Percentiles rank a stretch among this genome's conserved stretches.
These are phyloP conservation scores for Plasmodium gaboni DNA, from an alignment of 169 alveolate species.

Conservation along the genomic window DNA sequence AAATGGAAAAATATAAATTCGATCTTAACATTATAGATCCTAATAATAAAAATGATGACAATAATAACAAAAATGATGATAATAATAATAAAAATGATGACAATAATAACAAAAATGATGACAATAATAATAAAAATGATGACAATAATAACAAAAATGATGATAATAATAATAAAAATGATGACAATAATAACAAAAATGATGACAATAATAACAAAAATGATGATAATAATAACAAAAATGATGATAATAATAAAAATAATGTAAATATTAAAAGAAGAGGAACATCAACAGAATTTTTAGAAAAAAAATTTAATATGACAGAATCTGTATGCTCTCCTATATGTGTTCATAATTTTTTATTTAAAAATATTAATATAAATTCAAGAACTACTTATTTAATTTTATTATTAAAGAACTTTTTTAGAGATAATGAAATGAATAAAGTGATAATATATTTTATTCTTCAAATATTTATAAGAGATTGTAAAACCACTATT, in stretches of 20 bases:
- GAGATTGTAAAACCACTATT: slow-evolving; percentile 67
- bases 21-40: slow-evolving; percentile 14
- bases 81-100: no score
- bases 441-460: slow-evolving; percentile 51
- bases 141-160: no score
- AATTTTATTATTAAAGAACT: slow-evolving; percentile 42
- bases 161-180: no score
- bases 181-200: no score
- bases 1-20: slow-evolving; percentile 31
- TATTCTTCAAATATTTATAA: slow-evolving; percentile 37
- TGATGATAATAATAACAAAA: no score
- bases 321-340: slow-evolving; percentile 53
- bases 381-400: slow-evolving; percentile 67
- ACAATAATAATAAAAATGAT: no score
- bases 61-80: not conserved
- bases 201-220: no score
- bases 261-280: not conserved
- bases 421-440: slow-evolving; percentile 55
- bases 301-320: slow-evolving; percentile 29
- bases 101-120: no score
- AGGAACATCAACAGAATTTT: not conserved
- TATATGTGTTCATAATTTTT: slow-evolving; percentile 58
- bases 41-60: not conserved
- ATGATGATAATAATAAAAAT: not conserved
- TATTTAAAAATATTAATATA: slow-evolving; percentile 66